Evolutionary conservation across 371 early-diverging fungal species (phyloP).

Genomic region (Mortierella sp.): DNA sequence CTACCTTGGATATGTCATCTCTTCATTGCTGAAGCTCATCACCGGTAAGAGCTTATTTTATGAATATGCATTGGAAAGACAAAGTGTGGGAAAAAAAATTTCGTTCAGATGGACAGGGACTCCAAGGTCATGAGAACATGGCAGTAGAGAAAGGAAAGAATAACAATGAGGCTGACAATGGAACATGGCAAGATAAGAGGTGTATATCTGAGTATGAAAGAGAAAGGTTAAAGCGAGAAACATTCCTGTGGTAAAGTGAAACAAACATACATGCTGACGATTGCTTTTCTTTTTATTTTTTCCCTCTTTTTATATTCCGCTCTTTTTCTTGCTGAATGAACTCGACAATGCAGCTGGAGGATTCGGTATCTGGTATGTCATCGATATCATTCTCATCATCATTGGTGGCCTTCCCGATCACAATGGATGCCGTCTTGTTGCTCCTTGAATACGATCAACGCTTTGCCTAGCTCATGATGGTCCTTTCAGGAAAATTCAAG

Average conservation of each 20-base stretch:
- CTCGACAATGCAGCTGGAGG: constrained; percentile 34
- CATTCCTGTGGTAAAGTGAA: too few species aligned
- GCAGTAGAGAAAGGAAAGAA: too few species aligned
- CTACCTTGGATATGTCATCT: constrained; percentile 71
- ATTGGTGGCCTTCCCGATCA: constrained; percentile 52
- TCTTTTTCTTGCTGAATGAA: background rate
- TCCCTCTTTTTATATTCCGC: background rate
- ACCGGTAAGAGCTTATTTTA: constrained; percentile 29
- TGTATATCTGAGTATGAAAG: background rate
- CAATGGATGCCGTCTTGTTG: constrained; percentile 49
- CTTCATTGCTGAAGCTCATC: constrained; percentile 56
- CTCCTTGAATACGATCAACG: constrained; percentile 17
- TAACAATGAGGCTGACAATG: too few species aligned
- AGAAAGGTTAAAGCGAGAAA: background rate
- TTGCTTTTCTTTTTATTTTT: background rate
- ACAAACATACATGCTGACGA: background rate
- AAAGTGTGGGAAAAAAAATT: constrained; percentile 2
- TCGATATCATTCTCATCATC: constrained; percentile 54
- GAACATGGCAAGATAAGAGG: too few species aligned
- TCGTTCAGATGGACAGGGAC: background rate
- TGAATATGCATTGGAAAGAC: background rate
- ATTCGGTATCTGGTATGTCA: constrained; percentile 57
- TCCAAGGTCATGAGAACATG: too few species aligned
- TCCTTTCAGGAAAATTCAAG: too few species aligned
- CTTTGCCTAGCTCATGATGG: too few species aligned